Evolutionary conservation across 1,284 basidiomycete species (phyloP).

Genomic region (Polyporus tsugae): DNA sequence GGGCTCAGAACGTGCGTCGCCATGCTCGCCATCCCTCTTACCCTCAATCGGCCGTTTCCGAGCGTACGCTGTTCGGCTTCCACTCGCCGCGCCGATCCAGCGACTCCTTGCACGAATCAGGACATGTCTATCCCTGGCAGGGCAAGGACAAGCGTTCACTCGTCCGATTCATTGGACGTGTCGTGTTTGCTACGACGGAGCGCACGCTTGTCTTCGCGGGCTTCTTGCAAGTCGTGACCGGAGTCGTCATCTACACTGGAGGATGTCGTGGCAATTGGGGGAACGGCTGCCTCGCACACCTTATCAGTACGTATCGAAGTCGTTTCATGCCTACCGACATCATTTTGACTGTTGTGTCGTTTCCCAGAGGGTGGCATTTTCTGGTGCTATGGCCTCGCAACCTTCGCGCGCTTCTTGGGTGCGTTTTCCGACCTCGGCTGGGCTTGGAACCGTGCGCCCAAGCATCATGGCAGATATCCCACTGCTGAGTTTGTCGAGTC

Average conservation of each 20-base stretch:
- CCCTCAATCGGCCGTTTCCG: constrained; percentile 56
- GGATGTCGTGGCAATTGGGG: constrained; percentile 80
- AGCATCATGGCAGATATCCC: constrained; percentile 49
- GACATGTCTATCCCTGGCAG: constrained; percentile 29
- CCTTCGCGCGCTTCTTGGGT: constrained; percentile 93
- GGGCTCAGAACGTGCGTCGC: constrained; percentile 48
- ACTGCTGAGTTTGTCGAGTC: constrained; percentile 93
- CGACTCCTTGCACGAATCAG: constrained; percentile 65
- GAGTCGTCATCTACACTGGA: constrained; percentile 83
- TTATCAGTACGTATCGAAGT: constrained; percentile 77
- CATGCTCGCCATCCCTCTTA: constrained; percentile 42
- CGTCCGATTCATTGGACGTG: constrained; percentile 51
- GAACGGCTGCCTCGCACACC: constrained; percentile 90
- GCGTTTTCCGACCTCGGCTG: constrained; percentile 90
- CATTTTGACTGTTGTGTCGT: constrained; percentile 1
- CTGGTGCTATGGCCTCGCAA: constrained; percentile 90
- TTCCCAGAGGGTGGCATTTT: constrained; percentile 84
- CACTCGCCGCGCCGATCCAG: constrained; percentile 64
- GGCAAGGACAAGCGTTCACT: constrained; percentile 36
- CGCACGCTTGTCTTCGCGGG: constrained; percentile 73
- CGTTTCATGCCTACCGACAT: too few species aligned
- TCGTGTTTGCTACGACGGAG: constrained; percentile 63
- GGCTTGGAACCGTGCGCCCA: constrained; percentile 89
- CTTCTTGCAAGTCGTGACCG: constrained; percentile 70
- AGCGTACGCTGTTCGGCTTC: constrained; percentile 59